Conservation (phyloP, 2,329 filamentous ascomycete species). For the Alternaria infectoria region DNA sequence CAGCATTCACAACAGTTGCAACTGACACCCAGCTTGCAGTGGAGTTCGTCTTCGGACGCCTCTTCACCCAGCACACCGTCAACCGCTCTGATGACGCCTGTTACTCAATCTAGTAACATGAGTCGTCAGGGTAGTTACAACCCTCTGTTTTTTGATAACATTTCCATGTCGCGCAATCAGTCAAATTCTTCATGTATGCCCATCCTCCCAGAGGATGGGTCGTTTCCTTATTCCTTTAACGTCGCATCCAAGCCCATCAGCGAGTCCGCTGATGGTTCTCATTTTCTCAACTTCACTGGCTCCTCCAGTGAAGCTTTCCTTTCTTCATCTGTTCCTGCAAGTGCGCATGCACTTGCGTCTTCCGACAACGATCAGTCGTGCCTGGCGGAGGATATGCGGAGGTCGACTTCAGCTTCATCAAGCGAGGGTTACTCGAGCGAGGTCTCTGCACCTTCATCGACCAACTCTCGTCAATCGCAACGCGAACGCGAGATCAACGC, state of each 20-base stretch:
- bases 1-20: slow-evolving; percentile 31
- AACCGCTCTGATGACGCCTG: slow-evolving; percentile 46
- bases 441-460: slow-evolving; percentile 52
- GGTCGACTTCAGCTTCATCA: slow-evolving; percentile 52
- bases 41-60: slow-evolving; percentile 41
- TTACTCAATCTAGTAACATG: slow-evolving; percentile 51
- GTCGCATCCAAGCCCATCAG: slow-evolving; percentile 45
- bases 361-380: slow-evolving; percentile 35
- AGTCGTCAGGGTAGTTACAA: slow-evolving; percentile 55
- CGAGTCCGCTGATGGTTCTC: slow-evolving; percentile 38
- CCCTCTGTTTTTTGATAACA: slow-evolving; percentile 48
- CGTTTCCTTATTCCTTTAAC: slow-evolving; percentile 43
- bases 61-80: slow-evolving; percentile 48
- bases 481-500: slow-evolving; percentile 58
- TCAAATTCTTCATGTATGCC: slow-evolving; percentile 49
- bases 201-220: slow-evolving; percentile 45
- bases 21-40: slow-evolving; percentile 42
- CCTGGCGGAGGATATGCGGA: slow-evolving; percentile 58
- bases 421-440: slow-evolving; percentile 51
- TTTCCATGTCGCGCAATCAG: slow-evolving; percentile 54
- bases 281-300: slow-evolving; percentile 42
- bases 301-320: slow-evolving; percentile 47
- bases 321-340: slow-evolving; percentile 39
- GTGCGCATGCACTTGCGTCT: slow-evolving; percentile 43
- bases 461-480: slow-evolving; percentile 54